Percentiles rank a stretch among this genome's conserved stretches.
Evolutionary conservation across 1,284 basidiomycete genomes (phyloP).

Genomic region (Sporisorium exsertum): DNA sequence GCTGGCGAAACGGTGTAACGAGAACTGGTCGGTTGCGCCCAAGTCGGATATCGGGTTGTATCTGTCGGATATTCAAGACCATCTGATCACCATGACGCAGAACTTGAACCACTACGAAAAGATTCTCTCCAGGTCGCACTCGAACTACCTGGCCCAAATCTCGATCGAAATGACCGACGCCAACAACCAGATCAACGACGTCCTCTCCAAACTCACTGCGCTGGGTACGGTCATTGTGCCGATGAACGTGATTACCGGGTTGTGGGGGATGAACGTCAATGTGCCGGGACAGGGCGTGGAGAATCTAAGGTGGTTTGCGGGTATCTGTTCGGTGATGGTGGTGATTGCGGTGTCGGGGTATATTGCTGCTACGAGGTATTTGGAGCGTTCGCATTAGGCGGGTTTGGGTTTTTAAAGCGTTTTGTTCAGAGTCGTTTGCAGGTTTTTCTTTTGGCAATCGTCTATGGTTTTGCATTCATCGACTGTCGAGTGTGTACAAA

Average conservation of each 20-base stretch:
- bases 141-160: slow-evolving; percentile 77
- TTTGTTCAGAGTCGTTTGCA: not conserved
- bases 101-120: slow-evolving; percentile 77
- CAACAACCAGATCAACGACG: slow-evolving; percentile 98
- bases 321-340: slow-evolving; percentile 64
- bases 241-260: slow-evolving; percentile 71
- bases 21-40: slow-evolving; percentile 98
- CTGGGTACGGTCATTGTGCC: slow-evolving; percentile 93
- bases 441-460: not conserved
- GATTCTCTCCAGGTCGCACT: slow-evolving; percentile 96
- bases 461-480: not conserved
- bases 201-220: slow-evolving; percentile 96
- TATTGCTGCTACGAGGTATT: slow-evolving; percentile 65
- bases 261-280: slow-evolving; percentile 69
- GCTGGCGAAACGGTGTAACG: slow-evolving; percentile 93
- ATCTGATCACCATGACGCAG: slow-evolving; percentile 99
- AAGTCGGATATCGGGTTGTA: slow-evolving; percentile 97
- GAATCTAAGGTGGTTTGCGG: slow-evolving; percentile 66
- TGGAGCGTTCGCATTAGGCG: slow-evolving; percentile 46
- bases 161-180: slow-evolving; percentile 80
- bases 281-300: slow-evolving; percentile 65
- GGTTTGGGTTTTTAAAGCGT: not conserved
- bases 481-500: not conserved
- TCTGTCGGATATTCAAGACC: slow-evolving; percentile 88
- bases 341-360: slow-evolving; percentile 65